Percentiles rank a stretch among this genome's conserved stretches.
phyloP scores from a whole-genome alignment of 2,329 filamentous ascomycete species.

The Paecilomyces sp. region DNA sequence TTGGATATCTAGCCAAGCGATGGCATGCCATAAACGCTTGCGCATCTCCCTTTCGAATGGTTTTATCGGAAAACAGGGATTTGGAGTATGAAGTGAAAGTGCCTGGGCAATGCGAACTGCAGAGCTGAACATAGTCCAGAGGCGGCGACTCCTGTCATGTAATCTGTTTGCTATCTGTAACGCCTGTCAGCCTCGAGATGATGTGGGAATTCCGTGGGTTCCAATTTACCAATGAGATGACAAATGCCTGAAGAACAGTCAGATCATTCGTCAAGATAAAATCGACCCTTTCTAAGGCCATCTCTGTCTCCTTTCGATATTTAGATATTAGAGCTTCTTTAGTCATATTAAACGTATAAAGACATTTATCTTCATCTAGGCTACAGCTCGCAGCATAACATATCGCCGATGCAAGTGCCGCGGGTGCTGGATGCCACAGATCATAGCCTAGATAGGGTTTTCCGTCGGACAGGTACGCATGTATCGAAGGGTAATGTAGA shows the following conservation, averaged over 20 bases:
- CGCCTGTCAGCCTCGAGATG: background rate
- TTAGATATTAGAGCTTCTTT: conserved; percentile 12
- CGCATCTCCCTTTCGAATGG: conserved; percentile 25
- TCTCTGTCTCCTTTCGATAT: conserved; percentile 17
- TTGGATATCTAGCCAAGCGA: conserved; percentile 22
- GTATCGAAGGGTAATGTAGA: conserved; percentile 20
- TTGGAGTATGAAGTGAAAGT: conserved; percentile 19
- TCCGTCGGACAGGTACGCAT: conserved; percentile 15
- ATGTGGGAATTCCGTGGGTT: background rate
- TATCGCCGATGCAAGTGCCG: conserved; percentile 16
- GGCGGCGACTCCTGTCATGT: conserved; percentile 23
- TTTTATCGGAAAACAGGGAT: conserved; percentile 19
- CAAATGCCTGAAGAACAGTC: conserved; percentile 24
- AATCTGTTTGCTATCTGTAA: background rate
- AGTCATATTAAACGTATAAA: conserved; percentile 11
- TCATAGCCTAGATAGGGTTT: conserved; percentile 24
- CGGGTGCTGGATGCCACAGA: conserved; percentile 17
- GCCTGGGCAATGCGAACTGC: conserved; percentile 24
- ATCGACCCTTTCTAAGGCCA: conserved; percentile 17
- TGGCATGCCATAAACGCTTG: conserved; percentile 20
- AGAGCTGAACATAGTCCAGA: conserved; percentile 27
- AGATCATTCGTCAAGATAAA: conserved; percentile 24
- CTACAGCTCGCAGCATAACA: conserved; percentile 20
- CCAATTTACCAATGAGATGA: conserved; percentile 20
- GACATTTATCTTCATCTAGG: conserved; percentile 16